Evolutionary conservation across 306 rosid genomes (phyloP), one percentile per base, ranked within the genome.

Genomic region (Neltuma alba): DNA sequence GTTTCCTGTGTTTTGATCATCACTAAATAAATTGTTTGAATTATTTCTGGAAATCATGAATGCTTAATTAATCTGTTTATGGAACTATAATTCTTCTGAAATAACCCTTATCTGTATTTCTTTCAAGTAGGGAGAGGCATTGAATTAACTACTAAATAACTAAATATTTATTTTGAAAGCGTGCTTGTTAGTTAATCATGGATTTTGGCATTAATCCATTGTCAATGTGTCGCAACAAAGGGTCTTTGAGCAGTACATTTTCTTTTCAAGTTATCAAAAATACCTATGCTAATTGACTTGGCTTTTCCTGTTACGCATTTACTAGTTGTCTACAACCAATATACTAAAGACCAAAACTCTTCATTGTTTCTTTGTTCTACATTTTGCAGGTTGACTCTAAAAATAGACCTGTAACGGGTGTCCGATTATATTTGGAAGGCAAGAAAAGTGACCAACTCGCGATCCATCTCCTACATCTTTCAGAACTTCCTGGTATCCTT

Each of bases 381-480:
- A 33, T 5, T 81, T 75, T 63, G 79, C 85, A 94, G 99, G 92
- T 91, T 75, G 92, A 92, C 50, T 76, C 95, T 6, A 83, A 80
- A 70, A 89, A 88, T 79, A 89, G 92, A 36, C 97, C 97, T 1
- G 98, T 95, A 57, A 95, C 95, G 16, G 97, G 95, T 23, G 71
- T 92, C 62, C 98, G 97, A 2, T 77, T 95, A 61, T 89, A 91
- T 83, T 82, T 92, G 81, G 99, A 92, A 91, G 97, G 97, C 57
- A 89, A 88, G 79, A 95, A 86, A 74, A 82, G 89, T 13, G 67
- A 92, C 75, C 98, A 83, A 70, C 80, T 92, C 4, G 92, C 96
- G 37, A 84, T 95, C 84, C 99, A 95, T 88, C 94, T 95, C 54
- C 99, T 91, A 82, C 99, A 95, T 81, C 98, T 95, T 37, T 78